A percentile compares a stretch with the other conserved stretches of the same genome.
Evolutionary conservation across 768 basidiomycete species (phyloP).

Genomic region (Vishniacozyma victoriae): DNA sequence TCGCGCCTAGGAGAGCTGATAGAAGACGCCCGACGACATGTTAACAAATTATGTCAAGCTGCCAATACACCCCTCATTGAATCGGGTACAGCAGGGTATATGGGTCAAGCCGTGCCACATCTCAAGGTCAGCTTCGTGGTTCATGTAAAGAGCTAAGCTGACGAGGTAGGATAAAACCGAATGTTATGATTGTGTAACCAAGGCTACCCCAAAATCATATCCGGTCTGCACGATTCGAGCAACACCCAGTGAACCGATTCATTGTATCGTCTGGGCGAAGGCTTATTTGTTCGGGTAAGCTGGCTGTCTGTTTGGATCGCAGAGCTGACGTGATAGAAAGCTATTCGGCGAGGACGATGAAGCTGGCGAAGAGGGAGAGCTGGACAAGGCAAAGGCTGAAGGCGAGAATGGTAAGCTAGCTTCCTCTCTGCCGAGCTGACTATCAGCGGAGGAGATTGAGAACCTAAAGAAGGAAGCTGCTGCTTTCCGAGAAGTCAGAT

Average conservation of each 20-base stretch:
- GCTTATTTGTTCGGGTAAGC: slow-evolving; percentile 86
- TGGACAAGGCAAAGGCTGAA: slow-evolving; percentile 84
- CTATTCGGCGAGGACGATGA: slow-evolving; percentile 80
- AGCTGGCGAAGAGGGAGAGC: slow-evolving; percentile 67
- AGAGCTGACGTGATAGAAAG: slow-evolving; percentile 56
- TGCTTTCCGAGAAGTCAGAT: slow-evolving; percentile 76
- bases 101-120: slow-evolving; percentile 71
- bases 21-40: slow-evolving; percentile 70
- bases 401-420: slow-evolving; percentile 79
- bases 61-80: slow-evolving; percentile 85
- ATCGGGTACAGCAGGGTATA: slow-evolving; percentile 91
- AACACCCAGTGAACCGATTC: slow-evolving; percentile 93
- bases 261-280: slow-evolving; percentile 99
- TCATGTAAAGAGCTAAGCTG: background rate
- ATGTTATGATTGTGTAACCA: slow-evolving; percentile 94
- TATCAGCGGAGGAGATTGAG: slow-evolving; percentile 77
- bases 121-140: background rate
- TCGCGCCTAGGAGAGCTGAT: background rate
- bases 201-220: slow-evolving; percentile 86
- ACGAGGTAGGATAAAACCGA: slow-evolving; percentile 68
- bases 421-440: background rate
- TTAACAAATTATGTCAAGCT: slow-evolving; percentile 97
- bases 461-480: slow-evolving; percentile 80
- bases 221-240: slow-evolving; percentile 97
- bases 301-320: background rate